Evolutionary conservation across 2,329 filamentous ascomycete genomes (phyloP).

Genomic region (Nothopassalora personata): DNA sequence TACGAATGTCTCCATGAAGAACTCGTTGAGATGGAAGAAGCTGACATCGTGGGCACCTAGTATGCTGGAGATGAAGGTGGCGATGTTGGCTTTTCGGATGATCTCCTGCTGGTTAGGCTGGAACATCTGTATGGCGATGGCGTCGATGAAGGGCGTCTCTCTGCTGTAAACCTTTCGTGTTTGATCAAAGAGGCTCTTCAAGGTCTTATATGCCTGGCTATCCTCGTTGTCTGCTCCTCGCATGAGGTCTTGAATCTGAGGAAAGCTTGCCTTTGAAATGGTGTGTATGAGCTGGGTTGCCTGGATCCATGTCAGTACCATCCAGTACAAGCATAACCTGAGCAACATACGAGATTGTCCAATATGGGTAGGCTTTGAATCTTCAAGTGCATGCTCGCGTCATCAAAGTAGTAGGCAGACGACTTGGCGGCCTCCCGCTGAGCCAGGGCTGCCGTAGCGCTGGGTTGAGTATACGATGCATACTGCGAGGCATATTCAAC

Average conservation of each 20-base stretch:
- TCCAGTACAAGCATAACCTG: neutral
- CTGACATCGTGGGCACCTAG: constrained; percentile 58
- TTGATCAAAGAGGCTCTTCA: constrained; percentile 59
- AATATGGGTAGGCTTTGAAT: constrained; percentile 57
- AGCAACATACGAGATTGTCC: constrained; percentile 52
- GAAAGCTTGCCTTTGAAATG: constrained; percentile 52
- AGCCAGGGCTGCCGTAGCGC: constrained; percentile 6
- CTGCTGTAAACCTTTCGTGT: constrained; percentile 57
- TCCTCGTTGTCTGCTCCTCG: constrained; percentile 35
- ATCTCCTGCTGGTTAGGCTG: constrained; percentile 49
- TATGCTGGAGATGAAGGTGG: constrained; percentile 59
- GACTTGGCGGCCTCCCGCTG: constrained; percentile 12
- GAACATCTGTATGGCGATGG: constrained; percentile 35
- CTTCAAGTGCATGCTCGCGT: constrained; percentile 45
- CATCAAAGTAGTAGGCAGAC: constrained; percentile 33
- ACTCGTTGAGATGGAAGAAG: constrained; percentile 58
- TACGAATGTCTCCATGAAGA: constrained; percentile 60
- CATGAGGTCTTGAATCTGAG: constrained; percentile 54
- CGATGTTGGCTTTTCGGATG: constrained; percentile 60
- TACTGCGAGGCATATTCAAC: constrained; percentile 13
- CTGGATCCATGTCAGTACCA: constrained; percentile 32
- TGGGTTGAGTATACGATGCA: constrained; percentile 9
- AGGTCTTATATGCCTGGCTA: constrained; percentile 57
- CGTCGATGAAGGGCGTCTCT: constrained; percentile 49
- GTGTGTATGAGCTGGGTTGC: constrained; percentile 55